Conservation (phyloP, 1,284 basidiomycete species). For the Irpex sp. region DNA sequence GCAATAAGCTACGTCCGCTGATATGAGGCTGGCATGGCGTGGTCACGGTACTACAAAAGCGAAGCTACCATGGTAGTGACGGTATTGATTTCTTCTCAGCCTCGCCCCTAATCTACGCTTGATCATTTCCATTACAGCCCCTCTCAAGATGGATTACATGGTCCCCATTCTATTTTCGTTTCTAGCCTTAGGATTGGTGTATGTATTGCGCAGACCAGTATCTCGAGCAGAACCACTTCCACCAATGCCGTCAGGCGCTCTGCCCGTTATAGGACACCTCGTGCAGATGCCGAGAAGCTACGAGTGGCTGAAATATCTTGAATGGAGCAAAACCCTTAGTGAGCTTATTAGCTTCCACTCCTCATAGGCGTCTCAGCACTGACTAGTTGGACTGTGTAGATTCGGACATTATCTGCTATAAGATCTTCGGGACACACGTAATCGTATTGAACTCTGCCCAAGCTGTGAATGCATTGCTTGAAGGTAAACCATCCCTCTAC, state of each 20-base stretch:
- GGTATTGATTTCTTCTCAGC: too few species aligned
- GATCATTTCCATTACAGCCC: too few species aligned
- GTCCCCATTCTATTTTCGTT: too few species aligned
- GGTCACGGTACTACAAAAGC: too few species aligned
- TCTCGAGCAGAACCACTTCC: too few species aligned
- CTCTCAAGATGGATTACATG: too few species aligned
- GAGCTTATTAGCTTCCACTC: background rate
- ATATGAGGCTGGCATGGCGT: too few species aligned
- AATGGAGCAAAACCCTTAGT: background rate
- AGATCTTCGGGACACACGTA: conserved; percentile 25
- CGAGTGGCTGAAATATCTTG: background rate
- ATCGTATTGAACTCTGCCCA: conserved; percentile 36
- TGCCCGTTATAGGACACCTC: background rate
- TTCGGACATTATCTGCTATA: conserved; percentile 20
- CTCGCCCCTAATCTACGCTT: too few species aligned
- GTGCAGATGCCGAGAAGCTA: background rate
- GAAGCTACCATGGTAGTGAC: too few species aligned
- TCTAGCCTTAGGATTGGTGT: too few species aligned
- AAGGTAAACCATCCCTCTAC: conserved; percentile 32
- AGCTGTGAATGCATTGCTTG: conserved; percentile 35
- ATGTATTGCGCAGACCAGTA: too few species aligned
- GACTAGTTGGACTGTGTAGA: conserved; percentile 4
- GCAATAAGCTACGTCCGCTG: too few species aligned
- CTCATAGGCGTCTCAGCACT: background rate
- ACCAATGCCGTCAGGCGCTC: background rate